Base-by-base conservation (phyloP, 225 moss, liverwort and hornwort species). In the Pleurozium schreberi region DNA sequence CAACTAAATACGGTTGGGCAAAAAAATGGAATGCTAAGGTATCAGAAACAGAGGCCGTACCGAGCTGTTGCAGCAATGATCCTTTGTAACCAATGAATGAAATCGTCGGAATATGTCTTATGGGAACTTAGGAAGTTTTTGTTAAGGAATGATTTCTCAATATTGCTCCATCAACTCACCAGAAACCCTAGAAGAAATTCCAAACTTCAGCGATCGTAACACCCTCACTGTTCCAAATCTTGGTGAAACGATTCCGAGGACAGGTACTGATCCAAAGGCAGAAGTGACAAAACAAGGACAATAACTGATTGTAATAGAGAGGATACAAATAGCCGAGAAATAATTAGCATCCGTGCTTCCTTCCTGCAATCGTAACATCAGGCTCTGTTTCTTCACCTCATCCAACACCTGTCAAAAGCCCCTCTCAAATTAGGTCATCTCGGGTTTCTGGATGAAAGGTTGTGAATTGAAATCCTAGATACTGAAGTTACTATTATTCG, bases 241-340 rank as follows among this genome's bases (percentile, higher is more conserved):
- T 68, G 17, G 52, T 66, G 30, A 83, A 55, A 70, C n/a, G 26
- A 62, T 71, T 75, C 57, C 22, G 61, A 79, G 33, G 49, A 43
- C 45, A 86, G 71, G 52, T 82, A 63, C 82, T 52, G 75, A 74
- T 83, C 30, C 69, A 69, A 66, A 75, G 53, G 43, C 57, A 68
- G 70, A 59, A 38, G n/a, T 18, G 18, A 7, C 25, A 83, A 80
- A 69, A 85, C 58, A 79, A 82, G 60, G 59, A 58, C 68, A 88
- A 30, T 30, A 87, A 85, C 76, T 88, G 73, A 60, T 45, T 22
- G 34, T n/a, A 34, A 87, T 49, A 30, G n/a, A 83, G 83, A 90
- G 94, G 94, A 94, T 94, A 94, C 94, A 94, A 60, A 94, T 89
- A 57, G 87, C 93, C 77, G 90, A 69, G 60, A 94, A 94, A 87